A percentile compares a stretch with the other conserved stretches of the same genome.
phyloP scores from a whole-genome alignment of 306 rosid species.

The Elaeagnus macrophylla region DNA sequence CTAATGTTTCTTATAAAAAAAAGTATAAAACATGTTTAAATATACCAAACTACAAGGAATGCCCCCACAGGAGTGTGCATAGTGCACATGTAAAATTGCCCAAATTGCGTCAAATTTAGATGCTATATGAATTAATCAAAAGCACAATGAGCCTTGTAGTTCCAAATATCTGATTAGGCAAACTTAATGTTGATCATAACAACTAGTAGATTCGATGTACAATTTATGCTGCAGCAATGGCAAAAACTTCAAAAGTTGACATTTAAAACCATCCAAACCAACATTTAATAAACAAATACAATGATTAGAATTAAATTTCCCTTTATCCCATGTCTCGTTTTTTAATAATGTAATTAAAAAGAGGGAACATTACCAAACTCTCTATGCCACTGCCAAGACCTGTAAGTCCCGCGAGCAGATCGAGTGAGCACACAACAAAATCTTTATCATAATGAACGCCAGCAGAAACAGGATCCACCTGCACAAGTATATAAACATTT shows the following conservation, averaged over 20 bases:
- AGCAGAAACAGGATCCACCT: constrained; percentile 74
- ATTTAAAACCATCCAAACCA: too few species aligned
- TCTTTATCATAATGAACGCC: constrained; percentile 91
- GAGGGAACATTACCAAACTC: constrained; percentile 63
- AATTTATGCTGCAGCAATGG: too few species aligned
- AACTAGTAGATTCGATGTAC: not conserved
- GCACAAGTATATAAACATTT: constrained; percentile 31
- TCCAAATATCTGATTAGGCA: not conserved
- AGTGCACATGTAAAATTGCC: too few species aligned
- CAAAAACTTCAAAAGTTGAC: too few species aligned
- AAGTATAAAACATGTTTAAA: too few species aligned
- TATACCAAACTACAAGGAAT: too few species aligned
- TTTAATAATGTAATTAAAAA: constrained; percentile 12
- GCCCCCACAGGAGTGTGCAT: too few species aligned
- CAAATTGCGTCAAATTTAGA: not conserved
- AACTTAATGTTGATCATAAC: not conserved
- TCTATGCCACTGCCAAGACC: constrained; percentile 99
- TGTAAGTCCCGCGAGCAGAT: constrained; percentile 93
- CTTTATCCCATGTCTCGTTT: too few species aligned
- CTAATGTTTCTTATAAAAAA: too few species aligned
- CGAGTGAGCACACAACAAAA: constrained; percentile 90
- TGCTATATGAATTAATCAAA: too few species aligned
- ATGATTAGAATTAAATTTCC: too few species aligned
- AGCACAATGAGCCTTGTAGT: not conserved
- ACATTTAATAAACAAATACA: too few species aligned